Conservation (phyloP, 108 stramenopile species). For the Nannochloropsis salina region DNA sequence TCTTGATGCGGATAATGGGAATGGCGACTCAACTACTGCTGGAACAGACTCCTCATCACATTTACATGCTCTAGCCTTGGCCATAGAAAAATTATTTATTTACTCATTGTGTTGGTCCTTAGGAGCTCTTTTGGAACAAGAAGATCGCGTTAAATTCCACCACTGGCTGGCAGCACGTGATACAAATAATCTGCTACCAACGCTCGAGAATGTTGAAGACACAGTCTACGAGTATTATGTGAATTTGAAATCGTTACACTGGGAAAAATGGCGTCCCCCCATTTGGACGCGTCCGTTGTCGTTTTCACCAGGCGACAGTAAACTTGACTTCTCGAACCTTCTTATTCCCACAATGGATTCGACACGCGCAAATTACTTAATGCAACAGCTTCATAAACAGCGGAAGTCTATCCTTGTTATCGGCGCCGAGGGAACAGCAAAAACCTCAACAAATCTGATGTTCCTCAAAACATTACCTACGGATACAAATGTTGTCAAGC, state of each 20-base stretch:
- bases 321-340: conserved; percentile 76
- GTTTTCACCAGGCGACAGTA: conserved; percentile 53
- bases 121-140: conserved; percentile 75
- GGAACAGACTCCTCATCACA: not conserved
- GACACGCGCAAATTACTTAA: conserved; percentile 65
- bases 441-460: conserved; percentile 80
- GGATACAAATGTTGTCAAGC: conserved; percentile 61
- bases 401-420: conserved; percentile 65
- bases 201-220: conserved; percentile 52
- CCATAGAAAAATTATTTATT: conserved; percentile 68
- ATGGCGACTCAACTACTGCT: not conserved
- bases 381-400: conserved; percentile 66
- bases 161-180: conserved; percentile 62
- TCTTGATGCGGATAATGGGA: not conserved
- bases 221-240: conserved; percentile 72
- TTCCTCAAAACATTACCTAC: conserved; percentile 66
- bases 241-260: conserved; percentile 47
- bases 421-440: conserved; percentile 82
- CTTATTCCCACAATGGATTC: conserved; percentile 86
- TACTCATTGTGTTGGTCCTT: conserved; percentile 77
- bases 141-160: conserved; percentile 74
- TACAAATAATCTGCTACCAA: conserved; percentile 61
- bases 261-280: conserved; percentile 66
- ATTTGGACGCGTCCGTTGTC: conserved; percentile 64
- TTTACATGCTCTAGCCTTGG: conserved; percentile 21